A percentile compares a stretch with the other conserved stretches of the same genome.
phyloP scores from a whole-genome alignment of 805 yeast genomes.

The Saccharomycopsis malanga region DNA sequence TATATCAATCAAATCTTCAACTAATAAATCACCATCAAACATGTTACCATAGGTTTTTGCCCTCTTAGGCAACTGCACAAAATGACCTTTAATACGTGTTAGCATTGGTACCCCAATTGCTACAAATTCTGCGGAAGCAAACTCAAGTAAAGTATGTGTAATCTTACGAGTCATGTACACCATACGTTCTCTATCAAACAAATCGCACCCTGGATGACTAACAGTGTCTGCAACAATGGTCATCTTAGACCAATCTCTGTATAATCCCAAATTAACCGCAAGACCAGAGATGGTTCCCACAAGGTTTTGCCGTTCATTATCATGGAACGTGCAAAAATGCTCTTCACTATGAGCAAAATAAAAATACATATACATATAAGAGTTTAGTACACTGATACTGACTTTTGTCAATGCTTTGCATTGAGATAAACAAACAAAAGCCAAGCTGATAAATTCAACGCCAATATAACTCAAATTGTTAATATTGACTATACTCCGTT shows the following conservation, averaged over 20 bases:
- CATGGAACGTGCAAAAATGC: not conserved
- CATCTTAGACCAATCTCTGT: conserved; percentile 7
- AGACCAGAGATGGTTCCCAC: not conserved
- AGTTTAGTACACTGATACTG: conserved; percentile 1
- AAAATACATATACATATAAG: conserved; percentile 1
- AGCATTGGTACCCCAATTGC: not conserved
- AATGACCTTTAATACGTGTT: not conserved
- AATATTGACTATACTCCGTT: conserved; percentile 2
- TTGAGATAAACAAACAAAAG: conserved; percentile 6
- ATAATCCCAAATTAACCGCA: not conserved
- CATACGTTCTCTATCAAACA: not conserved
- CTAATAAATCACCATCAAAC: not conserved
- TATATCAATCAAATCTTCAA: not conserved
- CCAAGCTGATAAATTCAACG: conserved; percentile 5
- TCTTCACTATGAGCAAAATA: conserved; percentile 9
- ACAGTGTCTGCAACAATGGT: not conserved
- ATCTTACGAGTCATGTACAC: conserved; percentile 1
- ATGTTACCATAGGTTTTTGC: not conserved
- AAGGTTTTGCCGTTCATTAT: conserved; percentile 7
- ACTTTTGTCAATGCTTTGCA: conserved; percentile 4
- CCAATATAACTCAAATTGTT: conserved; percentile 9
- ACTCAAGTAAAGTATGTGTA: conserved; percentile 1
- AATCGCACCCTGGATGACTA: conserved; percentile 14
- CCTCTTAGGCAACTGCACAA: not conserved
- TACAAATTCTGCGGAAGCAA: not conserved